A percentile compares a stretch with the other conserved stretches of the same genome.
phyloP scores from a whole-genome alignment of 2,329 filamentous ascomycete genomes.

The Plenodomus tracheiphilus region DNA sequence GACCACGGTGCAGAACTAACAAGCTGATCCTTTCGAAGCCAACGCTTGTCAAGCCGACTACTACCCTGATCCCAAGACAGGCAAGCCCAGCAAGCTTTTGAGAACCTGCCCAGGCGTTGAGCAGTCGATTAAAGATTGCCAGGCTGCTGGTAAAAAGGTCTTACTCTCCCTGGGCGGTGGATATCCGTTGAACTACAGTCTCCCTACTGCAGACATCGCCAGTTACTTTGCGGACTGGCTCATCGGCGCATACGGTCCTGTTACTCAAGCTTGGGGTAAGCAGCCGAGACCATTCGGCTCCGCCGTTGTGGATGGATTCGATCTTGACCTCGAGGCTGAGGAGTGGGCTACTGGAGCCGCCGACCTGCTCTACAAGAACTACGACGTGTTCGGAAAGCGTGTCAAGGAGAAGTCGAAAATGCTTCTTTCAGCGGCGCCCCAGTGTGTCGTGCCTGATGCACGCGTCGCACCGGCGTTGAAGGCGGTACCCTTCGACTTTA shows the following conservation, averaged over 20 bases:
- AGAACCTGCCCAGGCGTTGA: slow-evolving; percentile 49
- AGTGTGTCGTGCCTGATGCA: slow-evolving; percentile 54
- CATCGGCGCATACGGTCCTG: slow-evolving; percentile 55
- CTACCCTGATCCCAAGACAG: slow-evolving; percentile 42
- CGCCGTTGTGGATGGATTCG: slow-evolving; percentile 55
- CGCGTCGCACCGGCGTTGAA: slow-evolving; percentile 51
- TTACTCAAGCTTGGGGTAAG: slow-evolving; percentile 28
- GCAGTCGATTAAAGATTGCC: slow-evolving; percentile 36
- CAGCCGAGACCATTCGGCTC: slow-evolving; percentile 53
- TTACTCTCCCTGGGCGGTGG: slow-evolving; percentile 54
- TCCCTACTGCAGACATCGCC: slow-evolving; percentile 47
- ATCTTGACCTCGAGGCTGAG: slow-evolving; percentile 52
- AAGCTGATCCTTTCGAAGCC: not conserved
- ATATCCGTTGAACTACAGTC: slow-evolving; percentile 46
- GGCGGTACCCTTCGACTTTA: slow-evolving; percentile 54
- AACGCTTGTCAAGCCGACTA: not conserved
- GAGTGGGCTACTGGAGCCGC: slow-evolving; percentile 19
- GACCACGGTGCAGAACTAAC: not conserved
- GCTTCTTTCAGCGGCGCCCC: slow-evolving; percentile 59
- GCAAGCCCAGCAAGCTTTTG: slow-evolving; percentile 48
- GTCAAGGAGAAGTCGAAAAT: slow-evolving; percentile 49
- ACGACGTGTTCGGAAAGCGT: slow-evolving; percentile 53
- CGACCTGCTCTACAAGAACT: slow-evolving; percentile 44
- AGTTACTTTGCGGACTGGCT: slow-evolving; percentile 55
- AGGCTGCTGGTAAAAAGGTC: slow-evolving; percentile 41